These are phyloP conservation scores for Colletotrichum theobromicola DNA, from an alignment of 2,329 filamentous ascomycete genomes.

Conservation along the genomic window DNA sequence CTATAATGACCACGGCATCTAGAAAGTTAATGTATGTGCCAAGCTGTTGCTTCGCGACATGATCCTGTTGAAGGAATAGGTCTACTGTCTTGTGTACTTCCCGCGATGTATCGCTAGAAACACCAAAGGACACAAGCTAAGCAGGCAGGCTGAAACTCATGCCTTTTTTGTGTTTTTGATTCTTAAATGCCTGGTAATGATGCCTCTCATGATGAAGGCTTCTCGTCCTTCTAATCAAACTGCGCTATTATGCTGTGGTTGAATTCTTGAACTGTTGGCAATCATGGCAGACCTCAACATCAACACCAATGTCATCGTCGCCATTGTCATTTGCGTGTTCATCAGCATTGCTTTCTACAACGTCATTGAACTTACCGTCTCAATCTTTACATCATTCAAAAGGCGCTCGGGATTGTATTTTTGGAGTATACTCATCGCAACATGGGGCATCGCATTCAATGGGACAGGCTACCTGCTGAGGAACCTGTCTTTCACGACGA, in stretches of 20 bases:
- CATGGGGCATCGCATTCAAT: constrained; percentile 41
- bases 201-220: fast-evolving
- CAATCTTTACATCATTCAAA: constrained; percentile 41
- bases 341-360: constrained; percentile 38
- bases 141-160: neutral
- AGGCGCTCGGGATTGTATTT: constrained; percentile 40
- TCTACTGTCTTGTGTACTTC: neutral
- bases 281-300: neutral
- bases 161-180: neutral
- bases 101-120: neutral
- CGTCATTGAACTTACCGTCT: constrained; percentile 38
- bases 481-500: constrained; percentile 42
- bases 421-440: constrained; percentile 40
- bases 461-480: constrained; percentile 52
- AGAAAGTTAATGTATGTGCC: neutral
- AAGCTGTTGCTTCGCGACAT: neutral
- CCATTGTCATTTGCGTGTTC: constrained; percentile 28
- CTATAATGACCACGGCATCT: neutral
- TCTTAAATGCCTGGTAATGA: neutral
- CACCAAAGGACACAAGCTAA: neutral
- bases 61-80: neutral
- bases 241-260: neutral
- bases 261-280: neutral
- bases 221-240: neutral
- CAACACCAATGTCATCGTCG: neutral